Base-by-base conservation (phyloP, 805 yeast species). In the Candida chilensis region DNA sequence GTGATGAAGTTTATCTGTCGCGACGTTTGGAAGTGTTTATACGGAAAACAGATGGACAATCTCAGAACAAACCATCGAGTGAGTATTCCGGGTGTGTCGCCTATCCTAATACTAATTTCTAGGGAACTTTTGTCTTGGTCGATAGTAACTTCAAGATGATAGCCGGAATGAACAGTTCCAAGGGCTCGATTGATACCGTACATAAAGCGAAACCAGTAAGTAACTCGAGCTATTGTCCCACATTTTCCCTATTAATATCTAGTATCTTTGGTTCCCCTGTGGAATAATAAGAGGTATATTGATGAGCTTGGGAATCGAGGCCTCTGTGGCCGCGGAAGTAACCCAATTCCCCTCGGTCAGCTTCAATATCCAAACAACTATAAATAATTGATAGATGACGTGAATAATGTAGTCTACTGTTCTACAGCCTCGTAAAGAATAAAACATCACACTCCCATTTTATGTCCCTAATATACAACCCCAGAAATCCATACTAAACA, bases 1-100 rank as follows among this genome's bases (percentile, higher is more conserved):
- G 70, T 90, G 24, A 84, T 92, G 85, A 90, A 90, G 54, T 87
- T 85, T 50, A 72, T 92, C 4, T 88, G 97, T 50, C 70, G 94
- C 27, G 96, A 88, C 41, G 80, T 88, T 17, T 92, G 97, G 97
- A 76, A 72, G 42, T 57, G 69, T 31, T 48, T 90, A 17, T 86
- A 74, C 54, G 74, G 77, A 22, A 90, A 87, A 53, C 96, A 83
- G 50, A 84, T 92, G 64, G 96, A 88, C 50, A 87, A 86, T 41
- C 64, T 92, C 35, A 71, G 94, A 37, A 92, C 98, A 1, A 92
- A 92, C 48, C 96, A 92, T 50, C 59, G 94, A 22, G 83, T 67
- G 16, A 45, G 41, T 32, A 20, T 17, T 12, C 6, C 2, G 12
- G 6, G 12, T 13, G 14, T 11, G 10, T 2, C 20, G 6, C 11